A percentile compares a stretch with the other conserved stretches of the same genome.
Conservation (phyloP, 73 alveolate genomes). For the Strombidium stylifer region DNA sequence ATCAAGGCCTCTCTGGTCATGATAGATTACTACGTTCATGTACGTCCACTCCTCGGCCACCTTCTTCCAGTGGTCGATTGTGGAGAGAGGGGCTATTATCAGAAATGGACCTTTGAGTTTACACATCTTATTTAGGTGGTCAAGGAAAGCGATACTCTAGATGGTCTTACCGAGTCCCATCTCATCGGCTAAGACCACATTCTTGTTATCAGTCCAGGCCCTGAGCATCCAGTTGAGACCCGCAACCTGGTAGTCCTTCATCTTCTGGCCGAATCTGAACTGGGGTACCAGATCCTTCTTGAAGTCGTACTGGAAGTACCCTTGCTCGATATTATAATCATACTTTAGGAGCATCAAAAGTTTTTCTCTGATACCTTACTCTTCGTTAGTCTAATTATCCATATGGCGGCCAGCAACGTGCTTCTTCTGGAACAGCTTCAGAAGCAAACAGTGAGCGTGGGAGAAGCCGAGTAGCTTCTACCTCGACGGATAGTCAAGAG, state of each 20-base stretch:
- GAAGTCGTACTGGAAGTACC: constrained; percentile 7
- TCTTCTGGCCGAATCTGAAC: constrained; percentile 17
- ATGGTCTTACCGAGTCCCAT: constrained; percentile 98
- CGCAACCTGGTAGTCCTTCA: constrained; percentile 88
- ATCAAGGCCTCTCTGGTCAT: constrained; percentile 77
- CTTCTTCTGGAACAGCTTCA: constrained; percentile 9
- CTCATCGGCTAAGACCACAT: constrained; percentile 91
- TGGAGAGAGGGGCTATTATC: constrained; percentile 84
- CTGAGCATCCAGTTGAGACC: constrained; percentile 92
- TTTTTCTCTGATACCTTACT: constrained; percentile 10
- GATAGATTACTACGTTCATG: constrained; percentile 78
- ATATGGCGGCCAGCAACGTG: not conserved
- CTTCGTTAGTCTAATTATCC: constrained; percentile 1
- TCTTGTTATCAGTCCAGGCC: constrained; percentile 74
- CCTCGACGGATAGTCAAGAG: constrained; percentile 53
- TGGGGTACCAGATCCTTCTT: constrained; percentile 12
- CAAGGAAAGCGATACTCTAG: constrained; percentile 85
- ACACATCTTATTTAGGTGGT: constrained; percentile 46
- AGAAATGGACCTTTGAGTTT: constrained; percentile 80
- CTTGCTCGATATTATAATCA: not conserved
- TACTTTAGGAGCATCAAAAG: constrained; percentile 1
- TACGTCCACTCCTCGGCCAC: constrained; percentile 91
- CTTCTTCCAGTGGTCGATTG: constrained; percentile 90
- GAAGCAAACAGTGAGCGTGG: constrained; percentile 21
- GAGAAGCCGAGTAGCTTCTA: constrained; percentile 44